Evolutionary conservation across 2,329 filamentous ascomycete genomes (phyloP).

Genomic region (Monosporascus ibericus): DNA sequence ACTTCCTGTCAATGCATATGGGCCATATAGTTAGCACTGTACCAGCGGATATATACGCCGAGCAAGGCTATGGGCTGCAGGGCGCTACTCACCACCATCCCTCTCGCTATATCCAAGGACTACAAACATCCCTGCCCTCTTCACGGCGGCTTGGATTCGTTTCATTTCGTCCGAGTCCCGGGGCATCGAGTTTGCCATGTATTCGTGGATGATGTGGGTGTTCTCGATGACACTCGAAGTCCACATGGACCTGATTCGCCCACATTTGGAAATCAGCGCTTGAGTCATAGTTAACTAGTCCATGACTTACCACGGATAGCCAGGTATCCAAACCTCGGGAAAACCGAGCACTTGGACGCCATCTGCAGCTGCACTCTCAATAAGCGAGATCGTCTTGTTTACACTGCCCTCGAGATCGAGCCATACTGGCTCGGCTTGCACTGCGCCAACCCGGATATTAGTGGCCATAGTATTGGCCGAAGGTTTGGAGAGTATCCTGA

Average conservation of each 20-base stretch:
- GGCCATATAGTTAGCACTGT: background rate
- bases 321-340: constrained; percentile 49
- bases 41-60: no score
- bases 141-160: constrained; percentile 33
- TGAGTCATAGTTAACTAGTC: constrained; percentile 1
- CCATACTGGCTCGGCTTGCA: constrained; percentile 56
- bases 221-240: constrained; percentile 34
- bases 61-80: no score
- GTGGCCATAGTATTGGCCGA: constrained; percentile 10
- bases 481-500: background rate
- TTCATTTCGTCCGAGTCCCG: constrained; percentile 37
- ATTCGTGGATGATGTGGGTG: constrained; percentile 30
- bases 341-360: constrained; percentile 52
- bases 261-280: constrained; percentile 20
- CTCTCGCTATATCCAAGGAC: constrained; percentile 45
- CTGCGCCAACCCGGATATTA: constrained; percentile 37
- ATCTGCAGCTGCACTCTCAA: constrained; percentile 46
- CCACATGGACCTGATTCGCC: constrained; percentile 27
- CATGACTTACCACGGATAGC: constrained; percentile 41
- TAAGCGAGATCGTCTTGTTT: constrained; percentile 50
- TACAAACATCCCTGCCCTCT: constrained; percentile 37
- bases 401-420: constrained; percentile 50
- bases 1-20: constrained; percentile 13
- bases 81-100: constrained; percentile 22
- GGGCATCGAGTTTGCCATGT: constrained; percentile 27